Evolutionary conservation across 257 asterid genomes (phyloP), one percentile per base, ranked within the genome.

Genomic region (Cruciata laevipes): DNA sequence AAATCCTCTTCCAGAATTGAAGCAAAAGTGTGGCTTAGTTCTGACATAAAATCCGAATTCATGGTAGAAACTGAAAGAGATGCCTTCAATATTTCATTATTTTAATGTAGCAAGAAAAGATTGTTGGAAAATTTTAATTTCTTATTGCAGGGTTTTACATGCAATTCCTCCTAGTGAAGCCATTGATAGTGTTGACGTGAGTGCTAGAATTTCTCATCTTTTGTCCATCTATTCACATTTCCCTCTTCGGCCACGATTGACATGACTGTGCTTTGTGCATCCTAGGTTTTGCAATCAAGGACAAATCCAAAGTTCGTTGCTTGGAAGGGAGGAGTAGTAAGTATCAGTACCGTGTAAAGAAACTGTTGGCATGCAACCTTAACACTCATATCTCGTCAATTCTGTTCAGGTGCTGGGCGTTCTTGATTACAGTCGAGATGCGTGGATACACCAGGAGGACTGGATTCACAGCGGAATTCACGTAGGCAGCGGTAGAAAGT

Each of bases 301-400:
- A 85, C 88, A 63, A 81, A 82, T 73, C 95, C 97, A 18, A 66
- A 90, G 51, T 79, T 73, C 69, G 95, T 88, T 21, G 18, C 96
- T 35, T 93, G 99, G 99, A 93, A 86, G 84, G 96, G 99, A 67
- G 99, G 97, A 81, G 96, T 83, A 35, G 96, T 93, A 78, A 82
- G 99, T 86, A 69, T 64, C 38, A 16, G 51, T 12, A 42, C 3
- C 6, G 6, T 16, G 55, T 4, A 16, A 5, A 53, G 17, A 53
- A 53, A n/a, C 1, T 3, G 21, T 9, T 4, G 21, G 56, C 21
- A 49, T 14, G 16, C 56, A 38, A 47, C 55, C 18, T 13, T 47
- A 47, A 47, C 16, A 47, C 20, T 47, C 20, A 4, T 5, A 14
- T 17, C 23, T 12, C 12, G 65, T 57, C 35, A 65, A 59, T 21